phyloP scores from a whole-genome alignment of 2,329 filamentous ascomycete species.

The Plectosphaerella sp. region DNA sequence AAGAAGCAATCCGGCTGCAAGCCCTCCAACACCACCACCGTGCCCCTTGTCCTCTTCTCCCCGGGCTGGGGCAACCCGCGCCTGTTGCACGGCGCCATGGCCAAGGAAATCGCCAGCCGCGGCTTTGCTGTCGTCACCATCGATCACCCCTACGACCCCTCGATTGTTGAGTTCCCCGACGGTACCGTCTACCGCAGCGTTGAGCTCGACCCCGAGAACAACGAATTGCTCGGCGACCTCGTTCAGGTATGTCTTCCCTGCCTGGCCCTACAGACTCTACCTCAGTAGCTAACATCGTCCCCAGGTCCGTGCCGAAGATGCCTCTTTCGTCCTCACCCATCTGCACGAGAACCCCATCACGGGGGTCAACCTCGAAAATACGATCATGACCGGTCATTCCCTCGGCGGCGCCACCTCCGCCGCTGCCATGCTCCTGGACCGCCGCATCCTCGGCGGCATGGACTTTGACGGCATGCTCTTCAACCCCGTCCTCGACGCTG shows the following conservation, averaged over 20 bases:
- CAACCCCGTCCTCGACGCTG: conserved; percentile 19
- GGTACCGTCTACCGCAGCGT: conserved; percentile 20
- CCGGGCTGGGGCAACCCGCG: conserved; percentile 38
- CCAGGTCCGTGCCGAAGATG: conserved; percentile 28
- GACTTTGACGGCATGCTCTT: conserved; percentile 35
- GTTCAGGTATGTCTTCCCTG: conserved; percentile 11
- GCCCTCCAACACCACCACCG: conserved; percentile 2
- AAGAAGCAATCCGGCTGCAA: conserved; percentile 1
- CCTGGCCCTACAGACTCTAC: neutral
- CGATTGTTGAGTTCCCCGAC: conserved; percentile 41
- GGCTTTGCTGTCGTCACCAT: conserved; percentile 42
- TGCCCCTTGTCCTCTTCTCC: conserved; percentile 33
- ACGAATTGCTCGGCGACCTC: conserved; percentile 11
- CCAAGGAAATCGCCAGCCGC: conserved; percentile 38
- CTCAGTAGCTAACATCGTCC: neutral
- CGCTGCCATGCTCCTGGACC: conserved; percentile 22
- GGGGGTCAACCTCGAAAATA: conserved; percentile 19
- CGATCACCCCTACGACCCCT: conserved; percentile 43
- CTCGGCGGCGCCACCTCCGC: conserved; percentile 33
- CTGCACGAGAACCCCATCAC: conserved; percentile 17
- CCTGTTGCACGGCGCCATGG: conserved; percentile 36
- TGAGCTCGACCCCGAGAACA: conserved; percentile 14
- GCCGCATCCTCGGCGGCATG: conserved; percentile 28
- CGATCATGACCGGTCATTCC: conserved; percentile 33
- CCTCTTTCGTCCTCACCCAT: conserved; percentile 30